A percentile compares a stretch with the other conserved stretches of the same genome.
Conservation (phyloP, 2,329 filamentous ascomycete species). For the Macroventuria anomochaeta region DNA sequence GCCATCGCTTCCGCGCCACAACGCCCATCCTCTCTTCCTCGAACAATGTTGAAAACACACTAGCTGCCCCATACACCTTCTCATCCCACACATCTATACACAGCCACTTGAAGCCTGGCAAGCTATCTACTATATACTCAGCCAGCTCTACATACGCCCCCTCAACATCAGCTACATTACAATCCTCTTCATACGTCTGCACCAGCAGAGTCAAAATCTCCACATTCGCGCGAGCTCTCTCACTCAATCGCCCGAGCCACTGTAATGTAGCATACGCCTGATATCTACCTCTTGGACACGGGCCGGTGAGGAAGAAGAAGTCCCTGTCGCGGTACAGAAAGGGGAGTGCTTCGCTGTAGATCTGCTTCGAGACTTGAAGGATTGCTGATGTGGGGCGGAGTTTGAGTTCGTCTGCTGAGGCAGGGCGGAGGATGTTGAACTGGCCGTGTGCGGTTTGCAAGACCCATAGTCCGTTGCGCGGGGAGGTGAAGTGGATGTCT, state of each 20-base stretch:
- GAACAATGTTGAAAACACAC: background rate
- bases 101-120: conserved; percentile 25
- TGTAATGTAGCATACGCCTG: conserved; percentile 40
- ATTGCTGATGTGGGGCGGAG: conserved; percentile 21
- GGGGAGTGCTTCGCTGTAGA: conserved; percentile 36
- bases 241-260: conserved; percentile 30
- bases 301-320: conserved; percentile 38
- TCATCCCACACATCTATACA: conserved; percentile 26
- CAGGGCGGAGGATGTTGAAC: conserved; percentile 42
- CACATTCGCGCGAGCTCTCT: conserved; percentile 25
- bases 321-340: conserved; percentile 35
- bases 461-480: conserved; percentile 33
- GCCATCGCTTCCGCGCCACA: background rate
- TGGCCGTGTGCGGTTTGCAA: conserved; percentile 30
- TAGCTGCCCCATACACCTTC: background rate
- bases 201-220: conserved; percentile 31
- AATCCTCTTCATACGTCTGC: conserved; percentile 42
- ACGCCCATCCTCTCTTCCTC: background rate
- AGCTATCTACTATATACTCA: conserved; percentile 20
- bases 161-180: conserved; percentile 13
- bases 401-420: conserved; percentile 23
- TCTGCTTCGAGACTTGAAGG: conserved; percentile 23
- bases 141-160: conserved; percentile 29
- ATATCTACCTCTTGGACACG: conserved; percentile 43
- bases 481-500: conserved; percentile 27